Evolutionary conservation across 768 basidiomycete species (phyloP), one percentile per base, ranked within the genome.

Genomic region (Hygrocybe coccinea): DNA sequence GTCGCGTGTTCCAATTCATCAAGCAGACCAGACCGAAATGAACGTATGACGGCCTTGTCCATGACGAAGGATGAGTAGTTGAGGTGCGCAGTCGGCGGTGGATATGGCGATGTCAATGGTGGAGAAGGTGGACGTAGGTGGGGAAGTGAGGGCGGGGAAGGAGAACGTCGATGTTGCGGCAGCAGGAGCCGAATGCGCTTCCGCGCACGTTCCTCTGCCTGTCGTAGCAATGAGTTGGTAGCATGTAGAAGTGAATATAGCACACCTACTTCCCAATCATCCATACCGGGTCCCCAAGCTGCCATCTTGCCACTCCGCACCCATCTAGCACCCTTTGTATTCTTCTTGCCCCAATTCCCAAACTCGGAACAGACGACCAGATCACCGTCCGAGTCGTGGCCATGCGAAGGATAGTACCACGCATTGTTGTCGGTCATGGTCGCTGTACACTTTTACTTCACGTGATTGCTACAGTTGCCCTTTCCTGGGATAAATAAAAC

Each of bases 331-430:
- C 84, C 85, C 65, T 83, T 83, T 56, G 77, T 70, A 9, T 78
- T 80, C 71, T 94, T 94, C 56, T 84, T 81, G 2, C 91, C 91
- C 89, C 91, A 93, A 61, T 94, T 94, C 35, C 91, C 87, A 43
- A 77, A 74, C 11, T 75, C 75, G 38, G 77, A 70, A 33, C 77
- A 75, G 53, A 75, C 69, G 50, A 69, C 64, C 17, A 75, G 62
- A 36, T 80, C 72, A 57, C 85, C 83, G 58, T 86, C 84, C 14
- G 84, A 84, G 55, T 80, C 79, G 64, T 84, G 79, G 24, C 85
- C 87, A 63, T 85, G 82, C n/a, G 86, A 83, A 2, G 90, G 90
- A 64, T 89, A 91, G 65, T 89, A 91, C 87, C 88, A 92, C 19
- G 81, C 77, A 62, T 89, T 87, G 56, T 79, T 81, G 69, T 92